Evolutionary conservation across 768 basidiomycete species (phyloP).

Genomic region (Termitomyces bulborhizus): DNA sequence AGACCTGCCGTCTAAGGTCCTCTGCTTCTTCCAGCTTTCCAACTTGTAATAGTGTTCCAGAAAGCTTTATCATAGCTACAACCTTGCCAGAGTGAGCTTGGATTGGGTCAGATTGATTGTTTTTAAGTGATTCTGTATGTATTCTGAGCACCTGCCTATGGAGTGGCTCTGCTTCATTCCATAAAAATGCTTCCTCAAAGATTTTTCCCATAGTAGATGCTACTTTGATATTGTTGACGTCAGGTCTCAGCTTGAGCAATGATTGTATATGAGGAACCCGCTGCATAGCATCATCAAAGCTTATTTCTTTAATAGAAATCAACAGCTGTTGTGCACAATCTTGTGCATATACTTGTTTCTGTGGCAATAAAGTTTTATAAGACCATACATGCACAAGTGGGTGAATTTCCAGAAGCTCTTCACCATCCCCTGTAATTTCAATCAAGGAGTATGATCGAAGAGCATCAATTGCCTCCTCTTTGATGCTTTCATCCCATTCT

Average conservation of each 20-base stretch:
- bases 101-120: not conserved
- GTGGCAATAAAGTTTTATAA: not conserved
- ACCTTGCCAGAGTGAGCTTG: not conserved
- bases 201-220: not conserved
- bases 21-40: not conserved
- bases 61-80: not conserved
- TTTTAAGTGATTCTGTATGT: not conserved
- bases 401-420: not conserved
- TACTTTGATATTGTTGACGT: not conserved
- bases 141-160: not conserved
- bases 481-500: not conserved
- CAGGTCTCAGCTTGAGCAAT: not conserved
- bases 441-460: not conserved
- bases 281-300: not conserved
- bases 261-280: not conserved
- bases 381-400: not conserved
- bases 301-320: not conserved
- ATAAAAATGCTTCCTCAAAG: not conserved
- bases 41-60: not conserved
- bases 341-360: not conserved
- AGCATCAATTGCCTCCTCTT: not conserved
- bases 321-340: not conserved
- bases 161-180: not conserved
- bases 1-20: not conserved
- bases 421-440: not conserved